Percentiles rank a stretch among this genome's conserved stretches.
Evolutionary conservation across 1,284 basidiomycete genomes (phyloP).

Genomic region (Dichomitus squalens): DNA sequence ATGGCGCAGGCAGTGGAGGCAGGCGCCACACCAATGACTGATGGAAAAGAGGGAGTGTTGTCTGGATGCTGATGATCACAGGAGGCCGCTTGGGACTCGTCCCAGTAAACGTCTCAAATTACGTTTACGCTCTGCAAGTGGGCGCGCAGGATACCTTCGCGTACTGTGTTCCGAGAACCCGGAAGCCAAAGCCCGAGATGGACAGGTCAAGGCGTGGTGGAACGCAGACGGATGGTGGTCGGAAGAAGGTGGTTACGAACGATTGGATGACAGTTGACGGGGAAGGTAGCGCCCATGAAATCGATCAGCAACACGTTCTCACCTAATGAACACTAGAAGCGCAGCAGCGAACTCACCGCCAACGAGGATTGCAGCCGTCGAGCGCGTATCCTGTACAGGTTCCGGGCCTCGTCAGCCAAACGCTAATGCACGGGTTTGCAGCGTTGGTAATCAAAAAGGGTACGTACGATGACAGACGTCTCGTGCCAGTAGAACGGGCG

Average conservation of each 20-base stretch:
- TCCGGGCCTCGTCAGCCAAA: background rate
- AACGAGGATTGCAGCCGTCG: conserved; percentile 36
- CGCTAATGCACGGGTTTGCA: conserved; percentile 15
- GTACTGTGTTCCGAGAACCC: conserved; percentile 21
- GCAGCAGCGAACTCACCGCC: conserved; percentile 27
- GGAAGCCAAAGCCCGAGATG: background rate
- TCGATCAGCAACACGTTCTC: conserved; percentile 3
- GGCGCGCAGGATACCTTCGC: conserved; percentile 36
- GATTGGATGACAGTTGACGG: background rate
- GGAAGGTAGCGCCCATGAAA: background rate
- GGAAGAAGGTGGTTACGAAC: background rate
- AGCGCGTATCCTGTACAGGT: conserved; percentile 31
- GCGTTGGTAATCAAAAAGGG: background rate
- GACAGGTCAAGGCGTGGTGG: background rate
- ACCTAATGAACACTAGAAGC: background rate
- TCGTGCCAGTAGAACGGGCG: conserved; percentile 37
- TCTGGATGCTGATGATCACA: background rate
- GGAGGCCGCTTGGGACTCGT: no score
- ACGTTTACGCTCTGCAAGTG: conserved; percentile 38
- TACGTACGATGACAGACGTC: conserved; percentile 36
- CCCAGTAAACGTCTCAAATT: conserved; percentile 24
- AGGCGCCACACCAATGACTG: no score
- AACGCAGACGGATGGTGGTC: background rate
- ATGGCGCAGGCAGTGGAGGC: no score
- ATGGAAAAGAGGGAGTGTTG: no score